These are phyloP conservation scores for Tylopilus sp. DNA, from an alignment of 1,284 basidiomycete species.

Conservation along the genomic window DNA sequence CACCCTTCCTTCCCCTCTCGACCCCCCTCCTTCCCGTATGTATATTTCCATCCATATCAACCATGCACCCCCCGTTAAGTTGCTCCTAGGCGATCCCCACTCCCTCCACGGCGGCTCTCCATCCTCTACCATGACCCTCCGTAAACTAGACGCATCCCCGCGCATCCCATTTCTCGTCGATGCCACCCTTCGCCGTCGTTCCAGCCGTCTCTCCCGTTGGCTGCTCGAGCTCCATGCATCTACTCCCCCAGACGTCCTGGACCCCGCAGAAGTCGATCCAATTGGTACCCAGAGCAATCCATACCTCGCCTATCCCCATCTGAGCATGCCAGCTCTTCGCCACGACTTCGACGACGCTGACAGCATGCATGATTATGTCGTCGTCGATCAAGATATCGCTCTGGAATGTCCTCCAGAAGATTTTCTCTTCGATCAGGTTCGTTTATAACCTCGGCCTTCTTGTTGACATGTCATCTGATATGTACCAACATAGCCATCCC, in stretches of 20 bases:
- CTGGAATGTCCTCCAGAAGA: constrained; percentile 25
- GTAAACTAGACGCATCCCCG: constrained; percentile 30
- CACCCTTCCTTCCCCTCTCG: not conserved
- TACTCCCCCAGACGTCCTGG: constrained; percentile 19
- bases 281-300: constrained; percentile 40
- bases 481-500: constrained; percentile 23
- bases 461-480: constrained; percentile 17
- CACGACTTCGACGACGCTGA: constrained; percentile 33
- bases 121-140: constrained; percentile 30
- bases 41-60: constrained; percentile 8
- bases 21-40: constrained; percentile 20
- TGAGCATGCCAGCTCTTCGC: constrained; percentile 32
- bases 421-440: constrained; percentile 17
- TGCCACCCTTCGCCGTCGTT: constrained; percentile 39
- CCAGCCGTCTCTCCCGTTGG: constrained; percentile 66
- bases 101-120: constrained; percentile 22
- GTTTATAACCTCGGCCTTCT: constrained; percentile 17
- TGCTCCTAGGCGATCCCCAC: constrained; percentile 13
- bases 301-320: constrained; percentile 54
- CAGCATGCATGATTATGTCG: constrained; percentile 55
- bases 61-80: constrained; percentile 2
- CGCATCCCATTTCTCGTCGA: constrained; percentile 16
- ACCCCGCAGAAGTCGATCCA: constrained; percentile 27
- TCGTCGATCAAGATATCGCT: constrained; percentile 37
- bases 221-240: constrained; percentile 55